These are phyloP conservation scores for Malassezia arunalokei DNA, from an alignment of 1,284 basidiomycete species.

Conservation along the genomic window DNA sequence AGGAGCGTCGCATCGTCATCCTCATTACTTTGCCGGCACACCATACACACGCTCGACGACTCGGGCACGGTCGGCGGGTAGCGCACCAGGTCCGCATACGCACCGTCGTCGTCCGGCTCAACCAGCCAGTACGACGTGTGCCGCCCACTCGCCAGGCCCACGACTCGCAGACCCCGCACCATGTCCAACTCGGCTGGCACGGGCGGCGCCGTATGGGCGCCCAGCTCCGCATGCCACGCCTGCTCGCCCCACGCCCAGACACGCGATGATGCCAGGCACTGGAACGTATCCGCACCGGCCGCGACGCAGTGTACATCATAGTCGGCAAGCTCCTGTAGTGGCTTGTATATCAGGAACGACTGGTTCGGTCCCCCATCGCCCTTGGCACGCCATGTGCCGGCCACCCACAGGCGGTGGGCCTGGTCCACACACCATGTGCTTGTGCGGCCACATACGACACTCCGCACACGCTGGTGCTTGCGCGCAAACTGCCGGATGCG, in stretches of 20 bases:
- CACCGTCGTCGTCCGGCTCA: slow-evolving; percentile 52
- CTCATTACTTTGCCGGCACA: slow-evolving; percentile 54
- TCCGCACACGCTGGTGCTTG: slow-evolving; percentile 55
- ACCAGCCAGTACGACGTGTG: slow-evolving; percentile 63
- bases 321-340: slow-evolving; percentile 38
- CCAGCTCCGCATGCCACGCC: slow-evolving; percentile 61
- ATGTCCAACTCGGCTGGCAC: slow-evolving; percentile 68
- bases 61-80: slow-evolving; percentile 53
- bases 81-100: slow-evolving; percentile 34
- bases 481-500: slow-evolving; percentile 35
- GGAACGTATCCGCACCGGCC: slow-evolving; percentile 81
- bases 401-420: slow-evolving; percentile 62
- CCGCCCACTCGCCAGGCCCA: slow-evolving; percentile 69
- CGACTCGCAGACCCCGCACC: slow-evolving; percentile 61
- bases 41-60: slow-evolving; percentile 59
- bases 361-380: slow-evolving; percentile 60
- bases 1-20: slow-evolving; percentile 61
- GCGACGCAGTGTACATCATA: slow-evolving; percentile 49
- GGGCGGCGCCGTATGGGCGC: slow-evolving; percentile 63
- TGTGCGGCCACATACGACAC: slow-evolving; percentile 67
- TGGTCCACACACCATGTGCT: slow-evolving; percentile 72
- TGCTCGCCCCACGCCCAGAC: slow-evolving; percentile 70
- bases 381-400: slow-evolving; percentile 68
- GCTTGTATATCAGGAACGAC: slow-evolving; percentile 27
- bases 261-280: slow-evolving; percentile 52